Percentiles rank a stretch among this genome's conserved stretches.
Evolutionary conservation across 768 basidiomycete species (phyloP).

Genomic region (Mycena haematopus): DNA sequence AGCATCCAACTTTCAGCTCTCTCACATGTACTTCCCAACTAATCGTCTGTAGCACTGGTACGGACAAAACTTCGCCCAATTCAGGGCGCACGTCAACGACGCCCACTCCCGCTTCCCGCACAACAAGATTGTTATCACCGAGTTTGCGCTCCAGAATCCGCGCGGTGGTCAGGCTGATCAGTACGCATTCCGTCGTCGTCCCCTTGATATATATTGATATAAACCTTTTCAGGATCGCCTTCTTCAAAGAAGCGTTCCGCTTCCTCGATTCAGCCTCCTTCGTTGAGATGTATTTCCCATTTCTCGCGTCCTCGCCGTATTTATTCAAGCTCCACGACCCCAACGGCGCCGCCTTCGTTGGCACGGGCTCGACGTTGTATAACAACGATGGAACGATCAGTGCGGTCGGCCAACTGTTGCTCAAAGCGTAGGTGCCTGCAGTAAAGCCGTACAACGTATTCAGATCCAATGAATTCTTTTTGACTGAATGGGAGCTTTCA

Average conservation of each 20-base stretch:
- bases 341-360: slow-evolving; percentile 25
- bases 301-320: slow-evolving; percentile 40
- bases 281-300: slow-evolving; percentile 45
- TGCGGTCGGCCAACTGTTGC: slow-evolving; percentile 33
- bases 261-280: slow-evolving; percentile 42
- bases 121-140: slow-evolving; percentile 37
- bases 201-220: neutral
- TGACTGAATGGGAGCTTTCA: too few species aligned
- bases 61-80: slow-evolving; percentile 35
- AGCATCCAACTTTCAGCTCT: neutral
- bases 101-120: slow-evolving; percentile 38
- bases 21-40: neutral
- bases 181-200: neutral
- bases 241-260: slow-evolving; percentile 30
- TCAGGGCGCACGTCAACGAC: slow-evolving; percentile 36
- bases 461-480: too few species aligned
- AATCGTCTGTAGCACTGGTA: slow-evolving; percentile 9
- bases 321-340: slow-evolving; percentile 34
- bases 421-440: too few species aligned
- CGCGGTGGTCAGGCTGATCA: slow-evolving; percentile 35
- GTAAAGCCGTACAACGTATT: too few species aligned
- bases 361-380: slow-evolving; percentile 42
- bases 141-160: slow-evolving; percentile 42
- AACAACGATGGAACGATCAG: slow-evolving; percentile 33
- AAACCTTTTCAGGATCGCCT: slow-evolving; percentile 12